Conservation (phyloP, 2,329 filamentous ascomycete species). For the Aspergillus uvarum region DNA sequence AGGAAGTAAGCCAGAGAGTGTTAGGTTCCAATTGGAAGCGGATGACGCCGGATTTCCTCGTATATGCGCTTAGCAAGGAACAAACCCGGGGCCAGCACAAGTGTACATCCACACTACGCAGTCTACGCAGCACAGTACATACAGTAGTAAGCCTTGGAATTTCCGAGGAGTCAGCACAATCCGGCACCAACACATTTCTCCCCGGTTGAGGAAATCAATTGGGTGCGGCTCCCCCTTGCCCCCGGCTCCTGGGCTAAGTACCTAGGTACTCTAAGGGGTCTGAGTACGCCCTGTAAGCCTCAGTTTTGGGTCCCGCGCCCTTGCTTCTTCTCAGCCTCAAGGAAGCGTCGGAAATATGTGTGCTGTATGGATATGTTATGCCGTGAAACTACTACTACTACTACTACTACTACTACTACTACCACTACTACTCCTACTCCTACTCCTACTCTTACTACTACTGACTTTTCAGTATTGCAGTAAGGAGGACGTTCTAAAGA, state of each 20-base stretch:
- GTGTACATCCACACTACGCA: not conserved
- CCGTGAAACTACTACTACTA: too few species aligned
- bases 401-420: too few species aligned
- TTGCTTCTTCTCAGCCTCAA: too few species aligned
- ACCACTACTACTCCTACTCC: too few species aligned
- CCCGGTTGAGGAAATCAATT: constrained; percentile 14
- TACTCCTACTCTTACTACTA: too few species aligned
- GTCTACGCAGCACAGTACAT: too few species aligned
- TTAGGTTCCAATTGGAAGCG: not conserved
- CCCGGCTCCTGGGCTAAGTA: constrained; percentile 6
- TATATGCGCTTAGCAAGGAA: constrained; percentile 15
- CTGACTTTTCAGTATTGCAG: too few species aligned
- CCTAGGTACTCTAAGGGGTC: not conserved
- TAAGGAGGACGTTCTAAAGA: too few species aligned
- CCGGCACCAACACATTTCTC: not conserved
- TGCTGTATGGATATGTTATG: too few species aligned
- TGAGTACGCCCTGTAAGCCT: too few species aligned
- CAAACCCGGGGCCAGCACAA: constrained; percentile 14
- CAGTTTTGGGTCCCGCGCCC: too few species aligned
- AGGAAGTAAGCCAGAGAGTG: not conserved
- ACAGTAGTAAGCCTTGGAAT: not conserved
- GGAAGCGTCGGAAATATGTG: too few species aligned
- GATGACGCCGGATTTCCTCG: constrained; percentile 13
- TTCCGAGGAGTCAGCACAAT: constrained; percentile 14
- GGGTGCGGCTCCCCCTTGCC: constrained; percentile 23